phyloP scores from a whole-genome alignment of 768 basidiomycete species.

The Pulveroboletus sp. region DNA sequence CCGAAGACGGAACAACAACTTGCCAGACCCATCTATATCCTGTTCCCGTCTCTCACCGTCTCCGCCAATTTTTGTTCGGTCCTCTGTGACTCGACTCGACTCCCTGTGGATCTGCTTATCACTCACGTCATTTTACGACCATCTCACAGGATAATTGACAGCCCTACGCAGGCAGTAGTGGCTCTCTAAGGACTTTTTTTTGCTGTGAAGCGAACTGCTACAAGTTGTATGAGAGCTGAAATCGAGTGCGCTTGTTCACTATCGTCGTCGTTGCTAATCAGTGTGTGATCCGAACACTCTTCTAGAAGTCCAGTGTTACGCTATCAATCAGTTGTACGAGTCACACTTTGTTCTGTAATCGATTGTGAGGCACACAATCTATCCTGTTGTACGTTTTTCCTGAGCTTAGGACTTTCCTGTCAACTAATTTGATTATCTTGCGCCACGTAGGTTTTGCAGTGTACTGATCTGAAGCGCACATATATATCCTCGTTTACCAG shows the following conservation, averaged over 20 bases:
- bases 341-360: constrained; percentile 12
- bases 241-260: constrained; percentile 3
- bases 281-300: constrained; percentile 5
- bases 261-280: neutral
- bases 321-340: constrained; percentile 13
- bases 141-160: neutral
- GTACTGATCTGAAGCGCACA: constrained; percentile 18
- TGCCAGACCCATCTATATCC: constrained; percentile 11
- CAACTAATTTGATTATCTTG: constrained; percentile 6
- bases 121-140: neutral
- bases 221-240: constrained; percentile 3
- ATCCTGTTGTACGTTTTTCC: constrained; percentile 14
- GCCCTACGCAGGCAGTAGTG: neutral
- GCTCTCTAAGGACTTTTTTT: neutral
- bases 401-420: neutral
- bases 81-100: constrained; percentile 14
- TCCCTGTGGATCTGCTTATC: constrained; percentile 12
- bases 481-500: constrained; percentile 21
- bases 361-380: neutral
- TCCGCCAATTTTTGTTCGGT: constrained; percentile 1
- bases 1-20: constrained; percentile 2
- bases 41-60: constrained; percentile 17
- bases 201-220: constrained; percentile 4
- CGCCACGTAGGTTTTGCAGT: constrained; percentile 21
- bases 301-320: constrained; percentile 9